These are phyloP conservation scores for Chaetothyriales sp. DNA, from an alignment of 2,329 filamentous ascomycete species.

Conservation along the genomic window DNA sequence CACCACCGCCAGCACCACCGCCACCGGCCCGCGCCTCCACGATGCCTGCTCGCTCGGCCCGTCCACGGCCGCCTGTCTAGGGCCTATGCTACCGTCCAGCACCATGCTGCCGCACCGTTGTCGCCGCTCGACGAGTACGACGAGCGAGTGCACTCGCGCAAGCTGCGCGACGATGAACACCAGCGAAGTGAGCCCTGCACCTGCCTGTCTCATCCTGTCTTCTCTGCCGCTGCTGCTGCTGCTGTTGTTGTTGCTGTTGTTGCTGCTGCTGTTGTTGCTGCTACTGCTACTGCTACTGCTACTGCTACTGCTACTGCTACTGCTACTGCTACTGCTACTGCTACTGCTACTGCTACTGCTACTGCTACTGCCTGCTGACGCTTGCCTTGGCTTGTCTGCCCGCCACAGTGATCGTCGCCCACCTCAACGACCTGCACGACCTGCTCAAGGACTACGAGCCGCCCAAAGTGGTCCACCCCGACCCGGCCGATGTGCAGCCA, in stretches of 20 bases:
- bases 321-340: not conserved
- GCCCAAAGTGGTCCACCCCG: conserved; percentile 62
- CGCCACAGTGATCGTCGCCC: conserved; percentile 64
- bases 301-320: not conserved
- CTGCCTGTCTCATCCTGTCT: not conserved
- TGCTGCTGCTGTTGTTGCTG: not conserved
- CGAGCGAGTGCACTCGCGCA: conserved; percentile 57
- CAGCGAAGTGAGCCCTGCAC: conserved; percentile 55
- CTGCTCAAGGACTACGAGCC: conserved; percentile 62
- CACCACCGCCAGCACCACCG: not conserved
- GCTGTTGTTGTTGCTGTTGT: not conserved
- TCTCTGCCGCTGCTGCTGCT: not conserved
- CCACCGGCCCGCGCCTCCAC: too few species aligned
- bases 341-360: not conserved
- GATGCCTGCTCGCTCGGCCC: not conserved
- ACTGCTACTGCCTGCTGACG: not conserved
- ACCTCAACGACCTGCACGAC: conserved; percentile 76
- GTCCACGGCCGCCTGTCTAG: not conserved
- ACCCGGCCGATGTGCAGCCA: conserved; percentile 52
- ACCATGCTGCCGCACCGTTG: not conserved
- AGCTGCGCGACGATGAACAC: conserved; percentile 74
- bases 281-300: not conserved
- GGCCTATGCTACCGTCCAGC: not conserved
- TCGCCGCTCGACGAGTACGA: conserved; percentile 82
- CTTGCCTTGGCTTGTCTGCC: not conserved